Conservation (phyloP, 345 rosid species). For the Populus simonii region DNA sequence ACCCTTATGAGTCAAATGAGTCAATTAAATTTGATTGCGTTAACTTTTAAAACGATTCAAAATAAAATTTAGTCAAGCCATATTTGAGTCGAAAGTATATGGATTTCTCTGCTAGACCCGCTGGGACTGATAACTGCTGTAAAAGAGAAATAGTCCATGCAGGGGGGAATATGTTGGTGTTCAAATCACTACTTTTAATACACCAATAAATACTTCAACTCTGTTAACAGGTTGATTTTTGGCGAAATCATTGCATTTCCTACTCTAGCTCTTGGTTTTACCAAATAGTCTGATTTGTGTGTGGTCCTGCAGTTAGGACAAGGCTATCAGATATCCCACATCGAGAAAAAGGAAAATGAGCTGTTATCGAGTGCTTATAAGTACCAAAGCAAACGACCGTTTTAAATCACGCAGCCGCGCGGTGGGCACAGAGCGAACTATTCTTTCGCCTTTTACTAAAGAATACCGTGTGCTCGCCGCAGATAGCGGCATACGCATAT, state of each 20-base stretch:
- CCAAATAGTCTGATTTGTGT: not conserved
- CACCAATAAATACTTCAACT: not conserved
- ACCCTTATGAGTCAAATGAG: too few species aligned
- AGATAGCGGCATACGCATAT: constrained; percentile 21
- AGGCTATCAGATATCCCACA: not conserved
- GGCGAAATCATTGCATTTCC: not conserved
- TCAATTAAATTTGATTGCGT: too few species aligned
- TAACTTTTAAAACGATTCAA: too few species aligned
- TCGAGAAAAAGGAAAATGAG: fast-evolving
- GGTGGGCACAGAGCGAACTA: constrained; percentile 50
- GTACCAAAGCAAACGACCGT: fast-evolving
- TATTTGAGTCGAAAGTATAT: too few species aligned
- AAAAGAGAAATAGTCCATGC: too few species aligned
- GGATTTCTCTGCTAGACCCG: too few species aligned
- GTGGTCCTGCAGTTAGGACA: not conserved
- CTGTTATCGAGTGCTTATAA: not conserved
- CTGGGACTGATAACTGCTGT: too few species aligned
- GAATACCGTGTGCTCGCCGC: constrained; percentile 45
- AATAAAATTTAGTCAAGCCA: too few species aligned
- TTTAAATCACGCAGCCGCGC: constrained; percentile 15
- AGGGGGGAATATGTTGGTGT: not conserved
- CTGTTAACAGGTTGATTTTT: not conserved
- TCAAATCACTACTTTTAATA: not conserved
- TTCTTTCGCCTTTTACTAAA: constrained; percentile 63
- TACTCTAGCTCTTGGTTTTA: not conserved